Evolutionary conservation across 2,329 filamentous ascomycete genomes (phyloP).

Genomic region (Colletotrichum tropicale): DNA sequence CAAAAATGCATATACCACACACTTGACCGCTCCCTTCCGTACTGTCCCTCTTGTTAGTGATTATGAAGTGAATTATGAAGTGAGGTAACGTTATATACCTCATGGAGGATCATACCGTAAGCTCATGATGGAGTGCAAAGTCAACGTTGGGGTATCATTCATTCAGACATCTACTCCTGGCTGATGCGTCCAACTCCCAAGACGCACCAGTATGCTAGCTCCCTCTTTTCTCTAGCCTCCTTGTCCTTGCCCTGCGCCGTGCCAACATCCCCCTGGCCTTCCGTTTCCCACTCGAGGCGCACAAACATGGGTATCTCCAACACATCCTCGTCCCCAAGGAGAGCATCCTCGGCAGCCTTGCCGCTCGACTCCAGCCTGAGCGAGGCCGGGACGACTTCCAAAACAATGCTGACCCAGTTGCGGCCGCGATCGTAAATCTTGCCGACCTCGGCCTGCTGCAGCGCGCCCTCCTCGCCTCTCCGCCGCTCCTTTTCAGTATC

Average conservation of each 20-base stretch:
- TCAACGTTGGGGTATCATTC: conserved; percentile 44
- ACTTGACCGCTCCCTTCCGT: conserved; percentile 22
- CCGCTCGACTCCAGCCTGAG: conserved; percentile 43
- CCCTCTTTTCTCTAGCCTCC: conserved; percentile 76
- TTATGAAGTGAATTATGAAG: fast-evolving
- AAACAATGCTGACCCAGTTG: conserved; percentile 93
- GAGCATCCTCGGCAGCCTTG: conserved; percentile 28
- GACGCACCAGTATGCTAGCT: conserved; percentile 95
- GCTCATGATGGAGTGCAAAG: neutral
- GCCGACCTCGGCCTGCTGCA: conserved; percentile 77
- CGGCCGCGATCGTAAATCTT: conserved; percentile 95
- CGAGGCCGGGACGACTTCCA: conserved; percentile 81
- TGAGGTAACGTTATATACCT: too few species aligned
- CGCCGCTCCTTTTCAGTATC: conserved; percentile 40
- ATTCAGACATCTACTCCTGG: conserved; percentile 37
- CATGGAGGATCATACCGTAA: too few species aligned
- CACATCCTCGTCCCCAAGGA: conserved; percentile 65
- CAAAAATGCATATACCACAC: conserved; percentile 38
- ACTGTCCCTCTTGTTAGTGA: neutral
- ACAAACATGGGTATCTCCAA: conserved; percentile 96
- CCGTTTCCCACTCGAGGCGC: conserved; percentile 85
- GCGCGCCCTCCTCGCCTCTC: conserved; percentile 43
- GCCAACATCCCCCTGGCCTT: conserved; percentile 69
- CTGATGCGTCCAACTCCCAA: conserved; percentile 84
- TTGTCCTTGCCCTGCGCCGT: conserved; percentile 56